Evolutionary conservation across 2,329 filamentous ascomycete species (phyloP).

Genomic region (Clathrospora elynae): DNA sequence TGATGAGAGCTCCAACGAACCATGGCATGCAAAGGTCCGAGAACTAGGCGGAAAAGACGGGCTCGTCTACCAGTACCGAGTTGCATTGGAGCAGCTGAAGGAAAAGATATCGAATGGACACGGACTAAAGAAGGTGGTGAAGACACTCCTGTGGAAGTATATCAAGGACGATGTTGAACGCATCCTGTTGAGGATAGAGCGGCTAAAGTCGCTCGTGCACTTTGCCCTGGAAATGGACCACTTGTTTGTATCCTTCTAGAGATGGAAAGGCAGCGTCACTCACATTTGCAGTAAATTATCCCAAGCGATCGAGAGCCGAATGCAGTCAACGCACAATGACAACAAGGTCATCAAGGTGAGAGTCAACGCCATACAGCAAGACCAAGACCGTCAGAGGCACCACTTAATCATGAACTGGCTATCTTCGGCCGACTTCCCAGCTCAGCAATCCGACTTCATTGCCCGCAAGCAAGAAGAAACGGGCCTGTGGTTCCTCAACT

Average conservation of each 20-base stretch:
- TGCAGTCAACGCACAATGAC: no score
- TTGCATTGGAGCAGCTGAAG: slow-evolving; percentile 24
- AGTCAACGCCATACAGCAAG: slow-evolving; percentile 1
- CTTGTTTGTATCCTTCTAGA: slow-evolving; percentile 18
- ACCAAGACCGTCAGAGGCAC: slow-evolving; percentile 1
- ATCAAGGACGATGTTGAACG: slow-evolving; percentile 21
- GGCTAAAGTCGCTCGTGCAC: slow-evolving; percentile 20
- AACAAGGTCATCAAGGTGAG: no score
- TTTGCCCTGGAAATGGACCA: slow-evolving; percentile 29
- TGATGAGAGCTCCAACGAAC: slow-evolving; percentile 16
- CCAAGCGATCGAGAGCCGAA: slow-evolving; percentile 17
- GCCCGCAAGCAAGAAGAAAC: slow-evolving; percentile 49
- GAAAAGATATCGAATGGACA: slow-evolving; percentile 17
- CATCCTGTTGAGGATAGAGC: slow-evolving; percentile 26
- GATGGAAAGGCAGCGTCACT: slow-evolving; percentile 1
- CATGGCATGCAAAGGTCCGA: slow-evolving; percentile 29
- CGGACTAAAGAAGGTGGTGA: slow-evolving; percentile 9
- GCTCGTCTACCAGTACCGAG: slow-evolving; percentile 33
- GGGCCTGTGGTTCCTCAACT: slow-evolving; percentile 55
- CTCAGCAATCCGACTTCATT: slow-evolving; percentile 52
- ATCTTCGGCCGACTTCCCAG: slow-evolving; percentile 42
- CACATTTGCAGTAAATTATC: slow-evolving; percentile 19
- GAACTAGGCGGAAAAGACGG: slow-evolving; percentile 25
- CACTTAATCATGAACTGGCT: slow-evolving; percentile 43
- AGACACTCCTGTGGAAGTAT: slow-evolving; percentile 20